Conservation (phyloP, 116 monocot genomes). For the Iris pallida region DNA sequence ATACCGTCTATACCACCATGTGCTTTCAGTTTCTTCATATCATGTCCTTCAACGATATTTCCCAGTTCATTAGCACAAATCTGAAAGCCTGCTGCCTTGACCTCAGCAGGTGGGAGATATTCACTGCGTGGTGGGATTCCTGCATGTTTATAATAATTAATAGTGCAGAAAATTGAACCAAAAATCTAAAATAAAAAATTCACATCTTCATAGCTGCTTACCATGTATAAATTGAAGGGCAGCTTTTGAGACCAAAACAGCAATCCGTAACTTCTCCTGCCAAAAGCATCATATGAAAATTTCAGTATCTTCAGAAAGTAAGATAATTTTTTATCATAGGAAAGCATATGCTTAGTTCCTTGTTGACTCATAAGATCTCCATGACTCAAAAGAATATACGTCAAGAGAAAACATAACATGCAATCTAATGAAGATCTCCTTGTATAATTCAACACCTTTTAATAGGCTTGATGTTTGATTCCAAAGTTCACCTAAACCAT, state of each 20-base stretch:
- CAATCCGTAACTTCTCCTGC: conserved; percentile 58
- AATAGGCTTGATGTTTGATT: no score
- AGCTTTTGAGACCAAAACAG: conserved; percentile 52
- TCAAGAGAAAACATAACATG: no score
- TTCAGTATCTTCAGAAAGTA: no score
- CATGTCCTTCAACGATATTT: conserved; percentile 57
- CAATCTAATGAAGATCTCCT: no score
- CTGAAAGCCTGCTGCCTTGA: conserved; percentile 45
- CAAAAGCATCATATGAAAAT: not conserved
- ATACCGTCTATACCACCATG: conserved; percentile 55
- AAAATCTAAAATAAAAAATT: no score
- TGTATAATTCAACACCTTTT: no score
- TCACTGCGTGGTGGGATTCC: conserved; percentile 34
- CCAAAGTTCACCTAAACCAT: no score
- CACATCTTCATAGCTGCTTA: not conserved
- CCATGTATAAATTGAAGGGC: conserved; percentile 55
- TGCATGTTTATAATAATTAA: not conserved
- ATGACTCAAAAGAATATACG: no score
- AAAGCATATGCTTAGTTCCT: no score
- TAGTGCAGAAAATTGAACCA: no score
- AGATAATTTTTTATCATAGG: no score
- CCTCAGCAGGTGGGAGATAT: conserved; percentile 47
- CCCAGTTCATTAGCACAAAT: conserved; percentile 58
- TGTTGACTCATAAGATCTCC: no score
- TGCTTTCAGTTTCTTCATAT: conserved; percentile 42